Base-by-base conservation (phyloP, 768 basidiomycete genomes). In the Porpolomopsis calyptriformis region DNA sequence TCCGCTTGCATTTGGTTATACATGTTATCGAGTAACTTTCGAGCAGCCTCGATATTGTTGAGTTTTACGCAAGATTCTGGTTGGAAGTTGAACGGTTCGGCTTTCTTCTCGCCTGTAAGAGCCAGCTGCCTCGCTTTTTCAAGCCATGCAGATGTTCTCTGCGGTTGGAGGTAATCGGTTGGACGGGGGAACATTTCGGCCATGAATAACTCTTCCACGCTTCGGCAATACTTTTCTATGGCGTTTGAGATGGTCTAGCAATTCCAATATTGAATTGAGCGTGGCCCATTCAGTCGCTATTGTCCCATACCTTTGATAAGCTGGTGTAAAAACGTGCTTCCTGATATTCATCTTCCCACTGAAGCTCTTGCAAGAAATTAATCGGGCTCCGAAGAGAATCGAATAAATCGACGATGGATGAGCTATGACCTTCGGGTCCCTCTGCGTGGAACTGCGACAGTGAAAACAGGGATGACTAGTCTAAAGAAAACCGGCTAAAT, bases 341-440 rank as follows among this genome's bases (percentile, higher is more conserved):
- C 59, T 93, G 85, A 52, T 85, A 86, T 40, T 80, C 78, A 57
- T 98, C 89, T 9, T 84, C 80, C 96, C 96, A 99, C 49, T 92
- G 77, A 33, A 99, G 68, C 40, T 87, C 86, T 60, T 88, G 77
- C 37, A 99, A 63, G 64, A 96, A 92, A 47, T 77, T 76, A 55
- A 92, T 83, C 0, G 94, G 91, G 54, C 87, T 91, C 42, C 88
- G 79, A 45, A 98, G 72, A 2, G 92, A 96, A 51, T 91, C 91
- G 57, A 98, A 97, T 1, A 99, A 72, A 63, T 99, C 96, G 19
- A 92, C 82, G 45, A 99, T 93, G 0, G 94, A 98, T n/a, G 93
- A 92, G 54, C 90, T 94, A 56, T 93, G 88, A 0, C 86, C 86
- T 62, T 87, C 79, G 9, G 70, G 49, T 49, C 85, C 74, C 65